Percentiles rank a stretch among this genome's conserved stretches.
These are phyloP conservation scores for Cladosporium sp. DNA, from an alignment of 2,329 filamentous ascomycete genomes.

Conservation along the genomic window DNA sequence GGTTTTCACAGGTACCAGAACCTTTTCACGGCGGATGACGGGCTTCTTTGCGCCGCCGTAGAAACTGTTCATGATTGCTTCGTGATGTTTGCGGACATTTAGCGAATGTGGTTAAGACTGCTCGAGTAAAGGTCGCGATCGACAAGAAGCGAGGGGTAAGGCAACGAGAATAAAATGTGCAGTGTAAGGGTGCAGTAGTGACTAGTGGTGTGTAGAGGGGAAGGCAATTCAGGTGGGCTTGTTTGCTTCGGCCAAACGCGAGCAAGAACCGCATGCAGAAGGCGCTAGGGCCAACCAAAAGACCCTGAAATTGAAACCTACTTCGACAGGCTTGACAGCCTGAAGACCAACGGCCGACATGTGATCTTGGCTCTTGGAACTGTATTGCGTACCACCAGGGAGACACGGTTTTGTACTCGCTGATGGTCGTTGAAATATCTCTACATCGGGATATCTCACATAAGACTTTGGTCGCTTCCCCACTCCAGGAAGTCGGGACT, in stretches of 20 bases:
- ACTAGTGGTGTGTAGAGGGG: background rate
- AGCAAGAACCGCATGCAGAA: background rate
- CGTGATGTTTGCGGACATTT: background rate
- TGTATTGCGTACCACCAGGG: too few species aligned
- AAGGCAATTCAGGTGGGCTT: background rate
- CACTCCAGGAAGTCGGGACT: background rate
- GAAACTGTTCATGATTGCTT: slow-evolving; percentile 6
- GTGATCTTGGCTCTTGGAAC: background rate
- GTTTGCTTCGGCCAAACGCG: background rate
- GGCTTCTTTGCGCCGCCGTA: slow-evolving; percentile 18
- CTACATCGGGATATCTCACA: too few species aligned
- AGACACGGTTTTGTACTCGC: too few species aligned
- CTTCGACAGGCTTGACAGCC: background rate
- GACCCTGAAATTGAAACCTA: background rate
- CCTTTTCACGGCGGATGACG: slow-evolving; percentile 23
- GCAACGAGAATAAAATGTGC: background rate
- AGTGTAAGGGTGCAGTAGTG: background rate
- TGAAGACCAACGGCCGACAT: background rate
- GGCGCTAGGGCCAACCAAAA: background rate
- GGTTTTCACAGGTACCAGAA: slow-evolving; percentile 22
- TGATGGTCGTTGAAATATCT: too few species aligned
- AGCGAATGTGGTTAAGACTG: background rate
- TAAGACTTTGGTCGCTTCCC: too few species aligned
- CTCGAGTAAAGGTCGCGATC: background rate
- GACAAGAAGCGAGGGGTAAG: too few species aligned